A percentile compares a stretch with the other conserved stretches of the same genome.
phyloP scores from a whole-genome alignment of 345 rosid genomes.

The Cardamine resedifolia region DNA sequence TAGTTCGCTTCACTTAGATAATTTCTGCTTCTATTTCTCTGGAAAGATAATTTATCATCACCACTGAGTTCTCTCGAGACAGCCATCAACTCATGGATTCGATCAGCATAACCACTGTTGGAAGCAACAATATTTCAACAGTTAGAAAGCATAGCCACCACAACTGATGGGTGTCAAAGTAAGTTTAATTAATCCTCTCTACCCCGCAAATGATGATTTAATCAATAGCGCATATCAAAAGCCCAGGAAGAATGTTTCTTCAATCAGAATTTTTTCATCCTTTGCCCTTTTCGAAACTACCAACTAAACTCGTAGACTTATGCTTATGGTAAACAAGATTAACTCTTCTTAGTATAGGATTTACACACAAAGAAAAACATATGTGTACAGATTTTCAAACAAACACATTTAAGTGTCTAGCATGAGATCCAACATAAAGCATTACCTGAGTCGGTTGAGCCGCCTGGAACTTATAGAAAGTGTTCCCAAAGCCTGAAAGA shows the following conservation, averaged over 20 bases:
- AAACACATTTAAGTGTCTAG: slow-evolving; percentile 3
- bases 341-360: neutral
- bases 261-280: neutral
- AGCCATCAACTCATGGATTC: slow-evolving; percentile 84
- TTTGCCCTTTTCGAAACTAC: neutral
- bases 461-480: slow-evolving; percentile 91
- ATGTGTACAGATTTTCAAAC: neutral
- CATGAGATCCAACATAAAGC: slow-evolving; percentile 21
- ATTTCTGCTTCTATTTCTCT: slow-evolving; percentile 66
- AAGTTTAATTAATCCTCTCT: neutral
- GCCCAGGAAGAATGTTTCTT: neutral
- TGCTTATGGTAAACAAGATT: neutral
- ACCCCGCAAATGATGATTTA: neutral
- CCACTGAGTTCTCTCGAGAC: slow-evolving; percentile 81
- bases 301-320: neutral
- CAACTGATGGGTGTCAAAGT: slow-evolving; percentile 5
- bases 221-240: neutral
- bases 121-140: slow-evolving; percentile 21
- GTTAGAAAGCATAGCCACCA: slow-evolving; percentile 18
- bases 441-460: slow-evolving; percentile 93
- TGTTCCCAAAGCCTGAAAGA: slow-evolving; percentile 90
- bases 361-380: neutral
- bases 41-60: slow-evolving; percentile 59
- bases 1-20: slow-evolving; percentile 85
- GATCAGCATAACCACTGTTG: slow-evolving; percentile 95